Conservation (phyloP, 352 stramenopile species). For the Globisporangium cystogenes region DNA sequence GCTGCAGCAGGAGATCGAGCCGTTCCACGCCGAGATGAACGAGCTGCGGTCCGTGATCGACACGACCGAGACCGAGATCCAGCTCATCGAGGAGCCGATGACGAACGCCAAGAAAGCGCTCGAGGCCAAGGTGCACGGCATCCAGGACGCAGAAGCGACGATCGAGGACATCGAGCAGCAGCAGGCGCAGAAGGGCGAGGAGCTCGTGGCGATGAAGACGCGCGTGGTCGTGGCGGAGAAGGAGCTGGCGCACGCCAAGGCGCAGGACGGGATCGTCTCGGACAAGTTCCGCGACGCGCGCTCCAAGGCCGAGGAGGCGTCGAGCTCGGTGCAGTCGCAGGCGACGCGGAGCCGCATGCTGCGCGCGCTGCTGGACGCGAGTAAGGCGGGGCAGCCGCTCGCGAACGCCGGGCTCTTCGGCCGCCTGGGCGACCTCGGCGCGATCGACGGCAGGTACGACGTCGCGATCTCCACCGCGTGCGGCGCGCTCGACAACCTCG, state of each 20-base stretch:
- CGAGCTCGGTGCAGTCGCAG: constrained; percentile 58
- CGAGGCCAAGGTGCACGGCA: constrained; percentile 48
- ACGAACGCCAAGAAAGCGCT: constrained; percentile 79
- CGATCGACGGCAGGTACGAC: constrained; percentile 96
- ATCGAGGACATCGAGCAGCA: constrained; percentile 66
- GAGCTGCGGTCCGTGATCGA: constrained; percentile 69
- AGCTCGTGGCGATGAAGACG: constrained; percentile 63
- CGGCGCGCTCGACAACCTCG: constrained; percentile 94
- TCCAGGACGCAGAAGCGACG: constrained; percentile 49
- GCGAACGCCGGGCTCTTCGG: constrained; percentile 91
- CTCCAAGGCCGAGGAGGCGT: constrained; percentile 75
- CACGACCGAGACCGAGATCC: constrained; percentile 74
- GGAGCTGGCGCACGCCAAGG: constrained; percentile 64
- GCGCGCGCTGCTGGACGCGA: constrained; percentile 90
- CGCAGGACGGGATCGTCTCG: constrained; percentile 37
- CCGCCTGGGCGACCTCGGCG: constrained; percentile 95
- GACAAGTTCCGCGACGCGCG: constrained; percentile 62
- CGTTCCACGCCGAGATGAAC: constrained; percentile 70
- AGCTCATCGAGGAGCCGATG: constrained; percentile 63
- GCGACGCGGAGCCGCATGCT: constrained; percentile 74
- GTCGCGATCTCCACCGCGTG: constrained; percentile 98
- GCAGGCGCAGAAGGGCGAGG: constrained; percentile 36
- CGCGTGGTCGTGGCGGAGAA: constrained; percentile 75
- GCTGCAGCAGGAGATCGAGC: constrained; percentile 76
- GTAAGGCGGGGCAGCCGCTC: constrained; percentile 87